phyloP scores from a whole-genome alignment of 2,329 filamentous ascomycete genomes.

The Rhynchosporium agropyri region DNA sequence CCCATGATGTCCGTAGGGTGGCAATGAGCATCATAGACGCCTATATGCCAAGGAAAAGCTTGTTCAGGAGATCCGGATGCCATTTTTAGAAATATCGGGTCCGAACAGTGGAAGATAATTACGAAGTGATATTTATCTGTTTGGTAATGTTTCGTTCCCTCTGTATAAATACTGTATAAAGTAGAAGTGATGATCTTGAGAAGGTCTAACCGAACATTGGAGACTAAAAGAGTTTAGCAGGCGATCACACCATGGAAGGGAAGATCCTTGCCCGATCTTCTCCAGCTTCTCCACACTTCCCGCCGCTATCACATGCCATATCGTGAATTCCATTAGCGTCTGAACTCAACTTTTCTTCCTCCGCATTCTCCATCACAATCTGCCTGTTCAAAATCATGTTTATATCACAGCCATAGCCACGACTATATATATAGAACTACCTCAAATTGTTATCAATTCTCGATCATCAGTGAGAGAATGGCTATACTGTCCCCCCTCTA shows the following conservation, averaged over 20 bases:
- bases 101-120: too few relatives aligned
- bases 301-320: neutral
- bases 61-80: constrained; percentile 16
- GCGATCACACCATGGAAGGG: neutral
- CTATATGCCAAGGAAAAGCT: constrained; percentile 68
- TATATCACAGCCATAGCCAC: neutral
- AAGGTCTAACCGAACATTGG: neutral
- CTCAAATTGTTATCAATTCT: constrained; percentile 12
- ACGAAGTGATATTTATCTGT: too few relatives aligned
- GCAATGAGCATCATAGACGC: constrained; percentile 79
- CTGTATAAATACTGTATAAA: too few relatives aligned
- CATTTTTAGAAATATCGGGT: neutral
- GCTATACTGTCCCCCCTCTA: constrained; percentile 57
- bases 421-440: neutral
- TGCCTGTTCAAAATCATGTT: neutral
- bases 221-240: constrained; percentile 7
- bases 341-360: neutral
- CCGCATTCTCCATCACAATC: neutral
- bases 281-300: constrained; percentile 16
- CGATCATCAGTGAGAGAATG: constrained; percentile 45
- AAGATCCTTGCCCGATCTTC: constrained; percentile 3
- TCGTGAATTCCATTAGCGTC: too few relatives aligned
- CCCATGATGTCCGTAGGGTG: constrained; percentile 80
- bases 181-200: neutral
- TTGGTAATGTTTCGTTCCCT: too few relatives aligned